phyloP scores from a whole-genome alignment of 1,284 basidiomycete genomes.

The Afroboletus lepidellus region DNA sequence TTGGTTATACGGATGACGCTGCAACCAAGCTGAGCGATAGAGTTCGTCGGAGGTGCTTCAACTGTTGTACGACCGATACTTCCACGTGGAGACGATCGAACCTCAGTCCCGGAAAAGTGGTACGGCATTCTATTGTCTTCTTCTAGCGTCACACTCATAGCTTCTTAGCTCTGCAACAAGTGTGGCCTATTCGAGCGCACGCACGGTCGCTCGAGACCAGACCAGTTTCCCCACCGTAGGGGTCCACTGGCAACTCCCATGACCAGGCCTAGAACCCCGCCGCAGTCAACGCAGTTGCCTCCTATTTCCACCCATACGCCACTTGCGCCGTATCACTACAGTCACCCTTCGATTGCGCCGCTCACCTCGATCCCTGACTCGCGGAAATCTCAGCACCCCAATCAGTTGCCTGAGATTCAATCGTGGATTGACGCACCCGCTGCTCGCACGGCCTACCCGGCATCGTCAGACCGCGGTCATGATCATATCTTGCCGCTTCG shows the following conservation, averaged over 20 bases:
- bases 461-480: constrained; percentile 30
- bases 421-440: constrained; percentile 37
- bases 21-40: constrained; percentile 74
- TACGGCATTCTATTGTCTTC: constrained; percentile 38
- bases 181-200: constrained; percentile 82
- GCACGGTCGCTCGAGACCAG: constrained; percentile 73
- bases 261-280: constrained; percentile 36
- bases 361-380: constrained; percentile 37
- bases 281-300: constrained; percentile 38
- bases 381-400: constrained; percentile 32
- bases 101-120: constrained; percentile 77
- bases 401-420: constrained; percentile 36
- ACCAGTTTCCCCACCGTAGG: constrained; percentile 78
- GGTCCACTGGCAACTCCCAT: constrained; percentile 55
- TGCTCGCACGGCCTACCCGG: constrained; percentile 27
- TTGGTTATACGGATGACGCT: constrained; percentile 71
- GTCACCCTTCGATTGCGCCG: constrained; percentile 49
- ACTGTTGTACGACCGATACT: constrained; percentile 81
- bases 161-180: constrained; percentile 75
- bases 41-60: constrained; percentile 72
- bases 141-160: constrained; percentile 11
- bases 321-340: constrained; percentile 47
- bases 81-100: constrained; percentile 77
- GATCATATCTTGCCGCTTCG: constrained; percentile 32
- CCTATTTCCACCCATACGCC: constrained; percentile 37